phyloP scores from a whole-genome alignment of 352 stramenopile genomes.

The Globisporangium spinosum region DNA sequence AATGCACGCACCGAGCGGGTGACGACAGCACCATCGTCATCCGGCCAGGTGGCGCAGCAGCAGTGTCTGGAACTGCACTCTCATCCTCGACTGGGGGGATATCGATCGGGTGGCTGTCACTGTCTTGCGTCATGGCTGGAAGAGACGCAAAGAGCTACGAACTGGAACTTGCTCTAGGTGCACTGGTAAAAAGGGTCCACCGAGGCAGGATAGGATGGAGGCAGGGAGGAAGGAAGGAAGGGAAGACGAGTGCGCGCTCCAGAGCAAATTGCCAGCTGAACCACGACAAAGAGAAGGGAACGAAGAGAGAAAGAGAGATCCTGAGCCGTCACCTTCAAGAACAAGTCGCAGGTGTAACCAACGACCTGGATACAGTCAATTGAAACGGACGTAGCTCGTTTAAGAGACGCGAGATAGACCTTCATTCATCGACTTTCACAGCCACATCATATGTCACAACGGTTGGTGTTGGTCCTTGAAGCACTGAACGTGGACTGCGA shows the following conservation, averaged over 20 bases:
- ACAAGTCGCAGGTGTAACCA: neutral
- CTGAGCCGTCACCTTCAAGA: neutral
- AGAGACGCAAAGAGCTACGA: neutral
- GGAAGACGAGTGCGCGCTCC: neutral
- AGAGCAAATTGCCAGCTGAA: slow-evolving; percentile 1
- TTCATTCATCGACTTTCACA: neutral
- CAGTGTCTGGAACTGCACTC: neutral
- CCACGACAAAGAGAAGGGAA: neutral
- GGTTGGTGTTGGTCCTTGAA: slow-evolving; percentile 10
- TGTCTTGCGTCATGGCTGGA: slow-evolving; percentile 12
- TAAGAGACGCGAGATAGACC: neutral
- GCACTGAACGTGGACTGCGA: slow-evolving; percentile 3
- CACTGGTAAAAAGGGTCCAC: neutral
- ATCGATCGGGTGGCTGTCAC: slow-evolving; percentile 11
- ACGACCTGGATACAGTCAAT: neutral
- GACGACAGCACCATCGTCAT: neutral
- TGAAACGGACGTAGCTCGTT: neutral
- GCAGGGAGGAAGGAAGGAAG: too few species aligned
- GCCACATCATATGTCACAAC: neutral
- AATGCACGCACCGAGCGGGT: neutral
- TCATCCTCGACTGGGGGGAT: slow-evolving; percentile 3
- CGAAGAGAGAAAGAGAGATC: neutral
- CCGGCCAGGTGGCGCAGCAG: neutral
- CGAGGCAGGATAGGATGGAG: neutral
- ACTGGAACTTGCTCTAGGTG: neutral